phyloP scores from a whole-genome alignment of 192 early-diverging fungal species.

The Spizellomyces punctatus region DNA sequence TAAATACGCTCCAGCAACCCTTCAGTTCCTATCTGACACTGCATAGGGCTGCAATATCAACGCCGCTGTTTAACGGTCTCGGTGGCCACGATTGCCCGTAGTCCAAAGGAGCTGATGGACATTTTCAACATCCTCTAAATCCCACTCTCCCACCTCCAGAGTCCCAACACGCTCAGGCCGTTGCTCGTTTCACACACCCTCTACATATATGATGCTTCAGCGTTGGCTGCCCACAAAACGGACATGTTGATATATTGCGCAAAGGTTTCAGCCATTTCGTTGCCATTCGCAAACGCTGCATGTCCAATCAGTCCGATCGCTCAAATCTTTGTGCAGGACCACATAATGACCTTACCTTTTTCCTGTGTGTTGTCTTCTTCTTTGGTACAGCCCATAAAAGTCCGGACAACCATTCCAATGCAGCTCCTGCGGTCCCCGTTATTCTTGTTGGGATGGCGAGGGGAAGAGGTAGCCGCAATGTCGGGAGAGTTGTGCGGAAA shows the following conservation, averaged over 20 bases:
- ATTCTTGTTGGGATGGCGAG: too few relatives aligned
- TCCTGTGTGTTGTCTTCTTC: slow-evolving; percentile 89
- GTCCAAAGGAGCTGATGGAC: too few relatives aligned
- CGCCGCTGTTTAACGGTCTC: too few relatives aligned
- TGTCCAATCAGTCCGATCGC: background rate
- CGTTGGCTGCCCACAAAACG: slow-evolving; percentile 74
- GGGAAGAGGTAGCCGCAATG: too few relatives aligned
- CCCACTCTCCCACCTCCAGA: too few relatives aligned
- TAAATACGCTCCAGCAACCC: too few relatives aligned
- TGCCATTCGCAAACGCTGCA: slow-evolving; percentile 44
- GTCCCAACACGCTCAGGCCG: background rate
- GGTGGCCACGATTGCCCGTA: too few relatives aligned
- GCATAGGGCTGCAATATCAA: too few relatives aligned
- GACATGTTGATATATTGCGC: slow-evolving; percentile 60
- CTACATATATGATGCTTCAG: slow-evolving; percentile 77
- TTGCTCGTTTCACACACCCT: slow-evolving; percentile 29
- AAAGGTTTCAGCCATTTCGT: slow-evolving; percentile 50
- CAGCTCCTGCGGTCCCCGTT: too few relatives aligned
- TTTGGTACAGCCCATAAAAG: slow-evolving; percentile 87
- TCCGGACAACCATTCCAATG: slow-evolving; percentile 41
- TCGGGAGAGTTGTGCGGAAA: too few relatives aligned
- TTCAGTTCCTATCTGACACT: too few relatives aligned
- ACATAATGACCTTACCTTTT: slow-evolving; percentile 57
- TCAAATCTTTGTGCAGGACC: background rate
- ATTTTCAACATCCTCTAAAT: too few relatives aligned